Conservation (phyloP, 164 flowering plant genomes). For the Aristolochia californica region DNA sequence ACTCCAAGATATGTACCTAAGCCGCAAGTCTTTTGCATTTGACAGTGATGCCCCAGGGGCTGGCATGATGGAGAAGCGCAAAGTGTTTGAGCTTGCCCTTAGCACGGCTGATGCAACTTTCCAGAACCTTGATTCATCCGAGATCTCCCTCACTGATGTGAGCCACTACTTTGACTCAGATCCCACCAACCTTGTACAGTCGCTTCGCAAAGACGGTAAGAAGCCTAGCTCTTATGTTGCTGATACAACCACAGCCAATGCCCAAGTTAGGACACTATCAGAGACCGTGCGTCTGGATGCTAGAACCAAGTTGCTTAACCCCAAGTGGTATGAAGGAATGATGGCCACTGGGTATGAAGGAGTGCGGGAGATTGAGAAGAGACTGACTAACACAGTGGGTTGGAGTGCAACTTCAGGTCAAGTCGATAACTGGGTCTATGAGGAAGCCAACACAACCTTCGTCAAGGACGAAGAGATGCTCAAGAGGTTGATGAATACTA, state of each 20-base stretch:
- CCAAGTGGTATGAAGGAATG: constrained; percentile 99
- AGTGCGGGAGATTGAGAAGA: constrained; percentile 92
- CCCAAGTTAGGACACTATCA: constrained; percentile 89
- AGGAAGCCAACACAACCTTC: constrained; percentile 94
- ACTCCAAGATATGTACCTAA: constrained; percentile 98
- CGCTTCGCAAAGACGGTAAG: constrained; percentile 87
- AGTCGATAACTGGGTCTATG: constrained; percentile 82
- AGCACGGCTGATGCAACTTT: constrained; percentile 98
- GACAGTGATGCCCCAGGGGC: constrained; percentile 88
- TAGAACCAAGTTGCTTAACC: constrained; percentile 86
- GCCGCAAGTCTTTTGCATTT: constrained; percentile 93
- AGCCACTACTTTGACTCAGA: constrained; percentile 99
- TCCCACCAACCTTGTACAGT: constrained; percentile 94
- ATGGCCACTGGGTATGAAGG: constrained; percentile 90
- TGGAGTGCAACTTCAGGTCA: constrained; percentile 99
- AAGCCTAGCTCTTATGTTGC: constrained; percentile 95
- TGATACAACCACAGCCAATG: constrained; percentile 98
- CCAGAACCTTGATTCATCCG: constrained; percentile 99
- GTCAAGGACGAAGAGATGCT: constrained; percentile 87
- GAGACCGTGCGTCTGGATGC: constrained; percentile 98
- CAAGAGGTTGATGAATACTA: constrained; percentile 78
- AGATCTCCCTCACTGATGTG: constrained; percentile 94
- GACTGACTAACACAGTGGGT: constrained; percentile 93
- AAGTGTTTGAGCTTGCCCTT: constrained; percentile 86
- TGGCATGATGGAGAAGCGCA: constrained; percentile 87